Conservation (phyloP, 768 basidiomycete species). For the Phlebiopsis flavidoalba region DNA sequence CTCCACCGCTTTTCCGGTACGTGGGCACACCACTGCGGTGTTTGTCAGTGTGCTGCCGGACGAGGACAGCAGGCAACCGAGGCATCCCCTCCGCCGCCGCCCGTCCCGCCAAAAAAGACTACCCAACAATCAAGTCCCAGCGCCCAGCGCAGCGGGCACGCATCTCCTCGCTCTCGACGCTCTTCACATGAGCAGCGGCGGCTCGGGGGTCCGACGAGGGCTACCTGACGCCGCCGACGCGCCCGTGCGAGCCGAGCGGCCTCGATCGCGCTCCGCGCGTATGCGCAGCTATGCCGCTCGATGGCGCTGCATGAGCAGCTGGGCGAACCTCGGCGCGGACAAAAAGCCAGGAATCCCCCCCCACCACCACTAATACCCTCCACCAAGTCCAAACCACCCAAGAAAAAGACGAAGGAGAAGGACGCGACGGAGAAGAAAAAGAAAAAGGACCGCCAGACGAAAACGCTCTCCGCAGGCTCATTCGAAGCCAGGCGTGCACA, state of each 20-base stretch:
- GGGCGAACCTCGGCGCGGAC: conserved; percentile 54
- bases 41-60: background rate
- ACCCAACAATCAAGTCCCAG: background rate
- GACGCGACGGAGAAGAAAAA: conserved; percentile 29
- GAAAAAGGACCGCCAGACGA: conserved; percentile 15
- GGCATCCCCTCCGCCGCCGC: background rate
- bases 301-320: conserved; percentile 68
- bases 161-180: background rate
- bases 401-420: conserved; percentile 8
- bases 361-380: too few relatives aligned
- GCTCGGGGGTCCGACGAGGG: background rate
- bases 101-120: background rate
- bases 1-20: background rate
- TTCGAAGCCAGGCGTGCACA: conserved; percentile 65
- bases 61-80: too few relatives aligned
- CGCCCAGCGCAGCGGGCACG: background rate
- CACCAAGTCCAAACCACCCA: conserved; percentile 19
- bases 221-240: conserved; percentile 17
- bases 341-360: conserved; percentile 15
- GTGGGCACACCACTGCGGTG: background rate
- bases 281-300: conserved; percentile 71
- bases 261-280: conserved; percentile 72
- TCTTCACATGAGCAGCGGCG: background rate
- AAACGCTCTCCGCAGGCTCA: conserved; percentile 51
- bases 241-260: conserved; percentile 25